A percentile compares a stretch with the other conserved stretches of the same genome.
Conservation (phyloP, 2,329 filamentous ascomycete genomes). For the Aphanocladium album region DNA sequence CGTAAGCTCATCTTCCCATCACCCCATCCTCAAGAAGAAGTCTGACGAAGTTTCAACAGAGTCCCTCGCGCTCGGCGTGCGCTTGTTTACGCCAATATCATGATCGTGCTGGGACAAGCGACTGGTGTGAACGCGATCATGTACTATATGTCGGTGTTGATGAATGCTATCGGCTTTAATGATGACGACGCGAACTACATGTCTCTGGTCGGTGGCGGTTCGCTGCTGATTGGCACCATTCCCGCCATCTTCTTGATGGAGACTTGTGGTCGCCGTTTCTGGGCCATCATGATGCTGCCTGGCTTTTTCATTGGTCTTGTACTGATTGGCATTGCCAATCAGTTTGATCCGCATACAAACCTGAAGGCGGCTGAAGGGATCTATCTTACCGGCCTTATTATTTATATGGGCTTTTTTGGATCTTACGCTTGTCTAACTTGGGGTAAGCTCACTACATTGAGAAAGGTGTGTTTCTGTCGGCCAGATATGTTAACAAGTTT, state of each 20-base stretch:
- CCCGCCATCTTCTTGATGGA: slow-evolving; percentile 69
- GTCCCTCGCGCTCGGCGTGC: slow-evolving; percentile 62
- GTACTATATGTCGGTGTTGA: slow-evolving; percentile 67
- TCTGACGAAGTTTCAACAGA: slow-evolving; percentile 13
- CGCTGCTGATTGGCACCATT: slow-evolving; percentile 62
- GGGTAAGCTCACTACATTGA: slow-evolving; percentile 21
- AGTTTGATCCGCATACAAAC: slow-evolving; percentile 43
- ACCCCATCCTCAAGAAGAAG: background rate
- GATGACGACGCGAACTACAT: slow-evolving; percentile 62
- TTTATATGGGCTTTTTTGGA: slow-evolving; percentile 66
- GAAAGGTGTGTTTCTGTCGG: background rate
- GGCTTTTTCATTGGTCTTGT: slow-evolving; percentile 67
- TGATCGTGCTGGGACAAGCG: slow-evolving; percentile 65
- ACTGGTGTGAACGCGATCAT: slow-evolving; percentile 67
- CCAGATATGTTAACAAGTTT: background rate
- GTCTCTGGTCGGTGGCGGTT: slow-evolving; percentile 66
- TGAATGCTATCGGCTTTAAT: slow-evolving; percentile 63
- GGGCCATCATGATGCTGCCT: slow-evolving; percentile 67
- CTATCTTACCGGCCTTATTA: slow-evolving; percentile 62
- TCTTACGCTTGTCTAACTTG: slow-evolving; percentile 60
- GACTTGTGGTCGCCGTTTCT: slow-evolving; percentile 66
- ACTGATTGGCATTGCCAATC: slow-evolving; percentile 60
- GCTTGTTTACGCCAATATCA: slow-evolving; percentile 62
- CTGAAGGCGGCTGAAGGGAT: slow-evolving; percentile 48
- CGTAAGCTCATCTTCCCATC: slow-evolving; percentile 27